Conservation (phyloP, 2,329 filamentous ascomycete genomes). For the Arachnomyces sp. region DNA sequence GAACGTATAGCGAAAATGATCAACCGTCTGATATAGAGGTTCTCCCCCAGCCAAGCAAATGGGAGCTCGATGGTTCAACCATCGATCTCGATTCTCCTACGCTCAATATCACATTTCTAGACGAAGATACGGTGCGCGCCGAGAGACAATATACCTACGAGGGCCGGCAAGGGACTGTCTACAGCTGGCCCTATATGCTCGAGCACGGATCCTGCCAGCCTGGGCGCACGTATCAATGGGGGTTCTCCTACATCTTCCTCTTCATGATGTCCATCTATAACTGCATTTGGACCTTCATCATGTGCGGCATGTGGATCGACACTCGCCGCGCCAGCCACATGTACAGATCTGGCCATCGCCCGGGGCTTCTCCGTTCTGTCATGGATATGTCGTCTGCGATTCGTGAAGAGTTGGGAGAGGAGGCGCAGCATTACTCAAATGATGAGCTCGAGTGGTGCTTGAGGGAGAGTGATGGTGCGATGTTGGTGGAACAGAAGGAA, state of each 20-base stretch:
- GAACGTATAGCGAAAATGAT: too few species aligned
- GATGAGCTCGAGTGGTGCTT: too few species aligned
- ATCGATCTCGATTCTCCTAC: too few species aligned
- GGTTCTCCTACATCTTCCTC: conserved; percentile 28
- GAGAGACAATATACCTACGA: conserved; percentile 5
- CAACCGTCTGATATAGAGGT: too few species aligned
- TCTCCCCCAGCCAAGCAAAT: too few species aligned
- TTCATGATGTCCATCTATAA: conserved; percentile 24
- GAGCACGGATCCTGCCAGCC: conserved; percentile 12
- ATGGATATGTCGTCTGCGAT: conserved; percentile 12
- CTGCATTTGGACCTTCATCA: conserved; percentile 22
- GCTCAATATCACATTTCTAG: background rate
- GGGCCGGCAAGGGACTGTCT: conserved; percentile 9
- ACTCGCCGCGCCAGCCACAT: conserved; percentile 21
- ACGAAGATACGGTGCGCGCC: conserved; percentile 1
- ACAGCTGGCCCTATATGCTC: conserved; percentile 6
- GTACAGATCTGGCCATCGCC: conserved; percentile 19
- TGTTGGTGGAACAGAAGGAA: too few species aligned
- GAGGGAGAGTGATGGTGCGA: too few species aligned
- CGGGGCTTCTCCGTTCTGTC: conserved; percentile 23
- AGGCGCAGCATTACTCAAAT: background rate
- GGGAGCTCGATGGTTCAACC: too few species aligned
- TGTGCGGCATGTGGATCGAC: conserved; percentile 30
- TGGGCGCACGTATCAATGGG: conserved; percentile 25
- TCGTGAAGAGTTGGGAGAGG: conserved; percentile 7